Evolutionary conservation across 768 basidiomycete genomes (phyloP), one percentile per base, ranked within the genome.

Genomic region (Trametes cinnabarina): DNA sequence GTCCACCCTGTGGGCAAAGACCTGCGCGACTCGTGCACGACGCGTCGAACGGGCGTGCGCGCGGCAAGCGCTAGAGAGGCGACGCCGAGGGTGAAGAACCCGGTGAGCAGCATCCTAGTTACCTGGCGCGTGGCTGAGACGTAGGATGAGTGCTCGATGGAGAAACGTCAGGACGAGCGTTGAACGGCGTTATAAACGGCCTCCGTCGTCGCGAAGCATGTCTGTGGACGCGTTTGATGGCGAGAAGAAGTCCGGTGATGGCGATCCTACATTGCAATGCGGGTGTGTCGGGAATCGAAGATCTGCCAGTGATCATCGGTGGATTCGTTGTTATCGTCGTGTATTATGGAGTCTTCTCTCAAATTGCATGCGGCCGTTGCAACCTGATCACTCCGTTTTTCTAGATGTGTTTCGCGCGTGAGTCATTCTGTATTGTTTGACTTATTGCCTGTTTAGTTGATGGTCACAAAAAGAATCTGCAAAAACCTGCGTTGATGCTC

Each of bases 1-100:
- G 67, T 55, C 79, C 80, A 82, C 55, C 76, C 78, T 23, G 62
- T 34, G 2, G 81, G 81, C 11, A 61, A 43, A 10, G 51, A 26
- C 30, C 61, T 47, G 14, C 66, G 63, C 15, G 56, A 50, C 35
- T 67, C 66, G 52, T 67, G 66, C 14, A 47, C 56, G 26, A 74
- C 68, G 74, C 73, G 81, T 14, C 26, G 47, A 26, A 55, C 54
- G 26, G 47, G 54, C 10, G 46, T 47, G 46, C 19, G 54, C 46
- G 54, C 54, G 6, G 54, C 46, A 46, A 55, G 37, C 11, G 46
- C 46, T n/a, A 55, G 54, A 10, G 54, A 55, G 46, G 37, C 37
- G 44, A 40, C 37, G 37, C 54, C 47, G 44, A 55, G 54, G 19
- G 46, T 30, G 46, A 47, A 39, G 46, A 47, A 32, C 37, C 54